phyloP scores from a whole-genome alignment of 805 yeast genomes.

The Metschnikowia dekortorum region DNA sequence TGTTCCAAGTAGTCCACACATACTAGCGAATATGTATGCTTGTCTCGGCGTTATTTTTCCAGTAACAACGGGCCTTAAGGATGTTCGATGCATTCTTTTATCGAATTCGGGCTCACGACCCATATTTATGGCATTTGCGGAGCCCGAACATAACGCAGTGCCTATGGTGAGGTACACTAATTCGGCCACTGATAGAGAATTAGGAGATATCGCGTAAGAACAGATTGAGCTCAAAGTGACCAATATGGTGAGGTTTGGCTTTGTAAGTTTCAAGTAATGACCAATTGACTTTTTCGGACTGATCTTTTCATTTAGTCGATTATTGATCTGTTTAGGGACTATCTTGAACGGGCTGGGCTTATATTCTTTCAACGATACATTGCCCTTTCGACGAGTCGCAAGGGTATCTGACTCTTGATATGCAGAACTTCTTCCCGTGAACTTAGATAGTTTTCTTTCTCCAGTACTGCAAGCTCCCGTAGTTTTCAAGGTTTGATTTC shows the following conservation, averaged over 20 bases:
- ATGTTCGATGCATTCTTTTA: conserved; percentile 80
- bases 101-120: conserved; percentile 93
- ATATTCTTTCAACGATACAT: neutral
- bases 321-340: conserved; percentile 29
- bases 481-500: neutral
- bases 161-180: conserved; percentile 75
- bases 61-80: conserved; percentile 83
- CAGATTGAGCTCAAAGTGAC: conserved; percentile 91
- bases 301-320: conserved; percentile 11
- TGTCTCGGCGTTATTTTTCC: conserved; percentile 72
- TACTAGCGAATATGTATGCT: conserved; percentile 76
- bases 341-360: conserved; percentile 55
- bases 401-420: conserved; percentile 39
- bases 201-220: conserved; percentile 88
- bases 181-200: conserved; percentile 66
- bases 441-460: conserved; percentile 23
- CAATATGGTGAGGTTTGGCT: conserved; percentile 81
- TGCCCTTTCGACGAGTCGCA: neutral
- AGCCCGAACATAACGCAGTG: conserved; percentile 81
- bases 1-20: conserved; percentile 69
- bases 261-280: conserved; percentile 78
- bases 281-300: conserved; percentile 21
- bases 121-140: conserved; percentile 97
- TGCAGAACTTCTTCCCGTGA: conserved; percentile 41
- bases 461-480: conserved; percentile 9